A percentile compares a stretch with the other conserved stretches of the same genome.
Evolutionary conservation across 495 filamentous ascomycete genomes (phyloP).

Genomic region (Aspergillus coremiiformis): DNA sequence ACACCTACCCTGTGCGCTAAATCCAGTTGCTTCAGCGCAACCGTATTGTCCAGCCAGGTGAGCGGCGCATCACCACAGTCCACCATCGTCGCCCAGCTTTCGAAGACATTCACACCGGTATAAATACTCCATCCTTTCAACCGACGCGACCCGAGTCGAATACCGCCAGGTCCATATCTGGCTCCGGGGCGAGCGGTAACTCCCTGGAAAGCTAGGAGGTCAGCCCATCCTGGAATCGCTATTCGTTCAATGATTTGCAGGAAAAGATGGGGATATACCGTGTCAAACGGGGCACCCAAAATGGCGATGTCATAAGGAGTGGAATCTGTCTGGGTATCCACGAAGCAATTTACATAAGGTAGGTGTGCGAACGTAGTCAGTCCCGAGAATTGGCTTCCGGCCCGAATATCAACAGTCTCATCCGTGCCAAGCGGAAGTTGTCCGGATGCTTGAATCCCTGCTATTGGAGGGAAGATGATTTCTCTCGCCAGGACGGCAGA

Average conservation of each 20-base stretch:
- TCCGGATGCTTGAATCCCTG: constrained; percentile 10
- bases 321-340: constrained; percentile 8
- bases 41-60: constrained; percentile 46
- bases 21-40: constrained; percentile 44
- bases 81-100: constrained; percentile 41
- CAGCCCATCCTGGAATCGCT: too few relatives aligned
- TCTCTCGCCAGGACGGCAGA: constrained; percentile 18
- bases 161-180: constrained; percentile 42
- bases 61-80: constrained; percentile 48
- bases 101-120: constrained; percentile 37
- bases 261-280: constrained; percentile 12
- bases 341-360: constrained; percentile 38
- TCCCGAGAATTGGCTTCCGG: constrained; percentile 31
- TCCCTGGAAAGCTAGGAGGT: constrained; percentile 9
- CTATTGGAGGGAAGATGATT: constrained; percentile 33
- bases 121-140: constrained; percentile 38
- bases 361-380: constrained; percentile 44
- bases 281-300: constrained; percentile 47
- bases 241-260: too few relatives aligned
- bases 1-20: constrained; percentile 33
- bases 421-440: constrained; percentile 16
- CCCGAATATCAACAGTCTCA: constrained; percentile 20
- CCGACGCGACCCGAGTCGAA: constrained; percentile 40
- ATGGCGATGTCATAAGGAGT: constrained; percentile 27
- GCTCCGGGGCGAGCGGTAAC: constrained; percentile 45